These are phyloP conservation scores for Ilyonectria sp. DNA, from an alignment of 2,329 filamentous ascomycete genomes.

Conservation along the genomic window DNA sequence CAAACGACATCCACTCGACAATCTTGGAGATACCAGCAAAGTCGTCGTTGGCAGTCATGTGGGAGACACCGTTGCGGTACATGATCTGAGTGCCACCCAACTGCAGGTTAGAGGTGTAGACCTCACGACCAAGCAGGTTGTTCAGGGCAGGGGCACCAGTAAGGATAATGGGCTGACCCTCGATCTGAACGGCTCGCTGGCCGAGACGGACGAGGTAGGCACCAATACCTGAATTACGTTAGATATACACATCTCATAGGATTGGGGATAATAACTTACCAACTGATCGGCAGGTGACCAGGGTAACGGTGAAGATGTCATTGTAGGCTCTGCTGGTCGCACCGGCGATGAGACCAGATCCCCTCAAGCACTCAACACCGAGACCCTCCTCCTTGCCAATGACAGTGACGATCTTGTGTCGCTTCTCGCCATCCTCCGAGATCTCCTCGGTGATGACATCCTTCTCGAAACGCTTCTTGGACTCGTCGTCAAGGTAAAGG, in stretches of 20 bases:
- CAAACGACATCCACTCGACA: conserved; percentile 97
- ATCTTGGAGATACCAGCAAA: conserved; percentile 99
- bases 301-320: conserved; percentile 97
- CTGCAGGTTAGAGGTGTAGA: conserved; percentile 99
- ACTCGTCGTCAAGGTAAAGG: conserved; percentile 90
- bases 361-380: conserved; percentile 96
- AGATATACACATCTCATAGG: conserved; percentile 43
- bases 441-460: conserved; percentile 84
- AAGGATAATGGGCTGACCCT: conserved; percentile 98
- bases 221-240: conserved; percentile 80
- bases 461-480: conserved; percentile 89
- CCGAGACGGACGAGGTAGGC: conserved; percentile 98
- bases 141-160: conserved; percentile 98
- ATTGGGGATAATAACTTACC: conserved; percentile 67
- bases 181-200: conserved; percentile 98
- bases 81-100: conserved; percentile 99
- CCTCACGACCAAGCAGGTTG: conserved; percentile 97
- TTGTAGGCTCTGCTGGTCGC: conserved; percentile 97
- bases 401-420: conserved; percentile 94
- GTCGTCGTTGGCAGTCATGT: conserved; percentile 98
- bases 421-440: conserved; percentile 87
- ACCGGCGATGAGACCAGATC: conserved; percentile 97
- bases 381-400: conserved; percentile 95
- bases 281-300: conserved; percentile 98
- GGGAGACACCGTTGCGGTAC: conserved; percentile 99